These are phyloP conservation scores for Luvunga scandens DNA, from an alignment of 345 rosid species.

Conservation along the genomic window DNA sequence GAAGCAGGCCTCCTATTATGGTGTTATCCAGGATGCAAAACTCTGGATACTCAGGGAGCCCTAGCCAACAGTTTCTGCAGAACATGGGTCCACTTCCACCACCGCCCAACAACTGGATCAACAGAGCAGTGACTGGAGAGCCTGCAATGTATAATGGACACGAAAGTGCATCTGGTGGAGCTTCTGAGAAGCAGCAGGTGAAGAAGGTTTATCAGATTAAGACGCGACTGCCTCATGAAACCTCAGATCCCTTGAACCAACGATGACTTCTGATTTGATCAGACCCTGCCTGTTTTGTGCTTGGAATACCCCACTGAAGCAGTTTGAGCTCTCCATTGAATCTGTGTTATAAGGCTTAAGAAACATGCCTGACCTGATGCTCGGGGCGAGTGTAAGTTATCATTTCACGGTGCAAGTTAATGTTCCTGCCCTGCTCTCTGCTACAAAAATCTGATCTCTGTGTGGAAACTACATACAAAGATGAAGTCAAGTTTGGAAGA, in stretches of 20 bases:
- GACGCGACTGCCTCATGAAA: conserved; percentile 31
- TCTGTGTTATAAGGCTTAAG: neutral
- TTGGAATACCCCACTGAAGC: neutral
- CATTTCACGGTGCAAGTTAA: neutral
- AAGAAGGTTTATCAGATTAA: conserved; percentile 62
- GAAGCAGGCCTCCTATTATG: conserved; percentile 27
- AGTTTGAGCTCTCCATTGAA: neutral
- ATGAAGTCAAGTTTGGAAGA: neutral
- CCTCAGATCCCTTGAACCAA: conserved; percentile 24
- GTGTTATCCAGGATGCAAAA: conserved; percentile 27
- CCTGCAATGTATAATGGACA: conserved; percentile 34
- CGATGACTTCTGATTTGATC: conserved; percentile 5
- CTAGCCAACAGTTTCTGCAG: conserved; percentile 37
- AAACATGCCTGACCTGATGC: neutral
- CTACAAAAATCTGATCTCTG: neutral
- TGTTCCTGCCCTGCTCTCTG: neutral
- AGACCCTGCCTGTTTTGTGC: neutral
- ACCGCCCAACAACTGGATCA: conserved; percentile 68
- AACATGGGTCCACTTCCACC: conserved; percentile 45
- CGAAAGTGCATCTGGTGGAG: conserved; percentile 35
- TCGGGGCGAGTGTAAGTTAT: neutral
- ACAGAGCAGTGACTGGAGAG: conserved; percentile 28
- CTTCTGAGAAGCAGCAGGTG: conserved; percentile 45
- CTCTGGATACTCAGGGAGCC: conserved; percentile 26
- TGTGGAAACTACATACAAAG: neutral